These are phyloP conservation scores for Pezizomycotina sp. DNA, from an alignment of 2,329 filamentous ascomycete genomes.

Conservation along the genomic window DNA sequence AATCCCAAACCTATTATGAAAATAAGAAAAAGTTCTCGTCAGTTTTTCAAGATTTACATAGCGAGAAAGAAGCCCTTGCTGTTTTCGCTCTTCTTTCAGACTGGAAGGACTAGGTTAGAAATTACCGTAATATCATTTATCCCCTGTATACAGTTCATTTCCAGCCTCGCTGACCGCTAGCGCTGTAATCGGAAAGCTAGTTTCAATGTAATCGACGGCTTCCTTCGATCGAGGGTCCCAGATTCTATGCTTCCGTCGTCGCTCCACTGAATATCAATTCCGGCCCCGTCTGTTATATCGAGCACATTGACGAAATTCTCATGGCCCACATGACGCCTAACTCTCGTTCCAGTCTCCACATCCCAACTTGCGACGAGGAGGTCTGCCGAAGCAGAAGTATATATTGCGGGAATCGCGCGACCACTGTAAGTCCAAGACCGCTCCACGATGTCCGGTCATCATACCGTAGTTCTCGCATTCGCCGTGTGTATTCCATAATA, in stretches of 20 bases:
- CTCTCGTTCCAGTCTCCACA: conserved; percentile 73
- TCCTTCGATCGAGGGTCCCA: conserved; percentile 91
- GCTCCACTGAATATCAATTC: conserved; percentile 81
- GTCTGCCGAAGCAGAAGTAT: conserved; percentile 68
- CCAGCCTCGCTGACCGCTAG: conserved; percentile 84
- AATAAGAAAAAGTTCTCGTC: neutral
- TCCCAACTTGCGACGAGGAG: conserved; percentile 92
- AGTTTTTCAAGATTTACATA: too few relatives aligned
- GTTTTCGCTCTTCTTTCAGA: too few relatives aligned
- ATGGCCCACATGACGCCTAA: conserved; percentile 81
- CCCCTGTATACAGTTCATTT: conserved; percentile 85
- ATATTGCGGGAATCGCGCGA: conserved; percentile 82
- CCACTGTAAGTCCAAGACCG: conserved; percentile 86
- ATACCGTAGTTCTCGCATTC: conserved; percentile 88
- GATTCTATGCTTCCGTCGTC: conserved; percentile 84
- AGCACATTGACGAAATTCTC: conserved; percentile 90
- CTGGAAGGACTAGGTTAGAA: neutral
- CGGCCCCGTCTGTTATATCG: conserved; percentile 76
- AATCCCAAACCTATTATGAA: conserved; percentile 55
- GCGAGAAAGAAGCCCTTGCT: too few relatives aligned
- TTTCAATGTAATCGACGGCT: conserved; percentile 73
- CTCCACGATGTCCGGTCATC: conserved; percentile 76
- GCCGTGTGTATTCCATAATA: conserved; percentile 86
- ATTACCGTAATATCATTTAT: conserved; percentile 77
- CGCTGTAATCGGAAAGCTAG: conserved; percentile 80